Evolutionary conservation across 2,329 filamentous ascomycete species (phyloP), one percentile per base, ranked within the genome.

Genomic region (Penicillium sp.): DNA sequence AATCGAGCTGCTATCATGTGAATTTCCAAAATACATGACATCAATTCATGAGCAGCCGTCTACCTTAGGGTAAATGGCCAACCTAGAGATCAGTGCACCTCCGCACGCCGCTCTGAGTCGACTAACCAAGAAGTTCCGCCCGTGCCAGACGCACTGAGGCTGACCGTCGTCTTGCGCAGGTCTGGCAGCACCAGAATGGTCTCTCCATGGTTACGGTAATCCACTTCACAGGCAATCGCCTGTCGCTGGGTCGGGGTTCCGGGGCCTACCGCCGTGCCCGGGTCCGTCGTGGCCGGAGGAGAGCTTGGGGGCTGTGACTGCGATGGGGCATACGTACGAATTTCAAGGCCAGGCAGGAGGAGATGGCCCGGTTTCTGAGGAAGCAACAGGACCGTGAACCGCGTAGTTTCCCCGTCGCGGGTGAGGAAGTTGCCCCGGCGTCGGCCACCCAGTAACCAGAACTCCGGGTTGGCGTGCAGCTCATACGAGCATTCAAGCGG

Each of bases 361-460:
- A 94, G 74, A 68, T 86, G 86, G 1, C 94, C 93, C 24, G 91
- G 81, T 49, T 88, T 84, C 42, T 96, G 81, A 0, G 94, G 92
- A 11, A 97, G 85, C 9, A 97, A 78, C 49, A 95, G 79, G 7
- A 97, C 75, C 0, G 86, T 83, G 59, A 96, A 86, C 4, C 71
- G 74, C 23, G 65, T 70, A 3, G 67, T 67, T 53, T 84, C 78
- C 40, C 75, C 77, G 59, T 84, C 76, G 46, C 66, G 58, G 7
- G 71, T 71, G 5, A 66, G 82, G 66, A 96, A 95, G 67, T 91
- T 89, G 0, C 88, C 90, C 60, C 90, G 89, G 45, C 90, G 83
- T 39, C 88, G 85, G 0, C 92, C 93, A 19, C 91, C 92, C 3
- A 97, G 78, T 1, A 97, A 83, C 93, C 93, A 97, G 0, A 84